Base-by-base conservation (phyloP, 805 yeast species). In the Naumovozyma baii region DNA sequence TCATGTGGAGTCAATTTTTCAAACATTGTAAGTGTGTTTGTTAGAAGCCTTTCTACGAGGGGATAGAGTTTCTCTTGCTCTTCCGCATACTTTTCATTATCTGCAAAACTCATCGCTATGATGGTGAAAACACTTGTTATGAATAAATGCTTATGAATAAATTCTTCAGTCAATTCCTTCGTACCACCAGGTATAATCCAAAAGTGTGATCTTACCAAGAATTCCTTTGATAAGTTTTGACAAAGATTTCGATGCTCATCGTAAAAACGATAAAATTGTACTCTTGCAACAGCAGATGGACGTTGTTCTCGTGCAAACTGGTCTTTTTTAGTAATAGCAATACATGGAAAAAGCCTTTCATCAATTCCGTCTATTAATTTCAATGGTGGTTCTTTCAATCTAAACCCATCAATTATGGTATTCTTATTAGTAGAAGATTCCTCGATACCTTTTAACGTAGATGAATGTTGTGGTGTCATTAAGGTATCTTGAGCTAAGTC, bases 121-220 rank as follows among this genome's bases (percentile, higher is more conserved):
- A 73, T 58, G 3, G 70, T 73, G 55, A 69, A 73, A 1, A 72
- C 77, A 42, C 77, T 70, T 0, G 77, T 62, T 17, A 72, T 74
- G 43, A 75, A 74, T 3, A 78, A 72, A 52, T 75, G 79, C 25
- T 64, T 62, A 14, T 58, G 47, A 3, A 72, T 79, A 50, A 71
- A 76, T 9, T 59, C 58, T 30, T 66, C 52, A 31, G 68, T 63
- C 10, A 75, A 66, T 25, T 65, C 66, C 29, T 66, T 70, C n/a
- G 74, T 64, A 4, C 79, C 80, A 9, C 79, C 80, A 1, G 80
- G 80, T 4, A 74, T 70, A 34, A 76, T 73, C 78, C 80, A 76
- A 50, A 70, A 73, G 48, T 73, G 78, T 3, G 80, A 74, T 33
- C 68, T 69, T 14, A 65, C 68, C 29, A 75, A 52, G 44, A 75